phyloP scores from a whole-genome alignment of 2,329 filamentous ascomycete genomes.

The Verticillium nubilum region DNA sequence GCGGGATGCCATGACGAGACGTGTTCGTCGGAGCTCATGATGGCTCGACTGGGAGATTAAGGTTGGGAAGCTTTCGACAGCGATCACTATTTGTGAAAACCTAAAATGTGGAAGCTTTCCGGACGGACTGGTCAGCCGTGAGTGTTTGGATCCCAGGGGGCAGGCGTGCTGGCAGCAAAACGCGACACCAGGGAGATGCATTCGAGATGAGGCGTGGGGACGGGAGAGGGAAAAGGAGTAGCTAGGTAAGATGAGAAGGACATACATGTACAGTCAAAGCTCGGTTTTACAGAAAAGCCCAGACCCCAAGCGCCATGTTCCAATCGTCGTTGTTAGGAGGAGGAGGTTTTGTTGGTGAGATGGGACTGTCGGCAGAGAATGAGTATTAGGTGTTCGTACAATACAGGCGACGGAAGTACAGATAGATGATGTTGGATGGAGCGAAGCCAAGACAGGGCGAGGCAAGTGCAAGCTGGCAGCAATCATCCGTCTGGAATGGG shows the following conservation, averaged over 20 bases:
- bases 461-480: not conserved
- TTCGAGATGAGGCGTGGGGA: not conserved
- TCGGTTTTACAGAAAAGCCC: slow-evolving; percentile 1
- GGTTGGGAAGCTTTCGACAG: not conserved
- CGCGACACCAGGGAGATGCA: slow-evolving; percentile 3
- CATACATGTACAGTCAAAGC: slow-evolving; percentile 10
- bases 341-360: not conserved
- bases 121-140: not conserved
- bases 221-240: not conserved
- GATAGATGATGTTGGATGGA: not conserved
- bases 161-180: not conserved
- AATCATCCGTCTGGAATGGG: not conserved
- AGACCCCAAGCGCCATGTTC: slow-evolving; percentile 1
- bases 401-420: not conserved
- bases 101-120: not conserved
- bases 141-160: not conserved
- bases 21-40: slow-evolving; percentile 30
- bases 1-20: slow-evolving; percentile 35
- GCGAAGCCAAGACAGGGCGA: not conserved
- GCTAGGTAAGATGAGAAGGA: not conserved
- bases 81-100: not conserved
- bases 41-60: slow-evolving; percentile 7
- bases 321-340: not conserved
- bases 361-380: not conserved
- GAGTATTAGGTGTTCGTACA: not conserved